Base-by-base conservation (phyloP, 192 early-diverging fungal genomes). In the Spinellus fusiger region DNA sequence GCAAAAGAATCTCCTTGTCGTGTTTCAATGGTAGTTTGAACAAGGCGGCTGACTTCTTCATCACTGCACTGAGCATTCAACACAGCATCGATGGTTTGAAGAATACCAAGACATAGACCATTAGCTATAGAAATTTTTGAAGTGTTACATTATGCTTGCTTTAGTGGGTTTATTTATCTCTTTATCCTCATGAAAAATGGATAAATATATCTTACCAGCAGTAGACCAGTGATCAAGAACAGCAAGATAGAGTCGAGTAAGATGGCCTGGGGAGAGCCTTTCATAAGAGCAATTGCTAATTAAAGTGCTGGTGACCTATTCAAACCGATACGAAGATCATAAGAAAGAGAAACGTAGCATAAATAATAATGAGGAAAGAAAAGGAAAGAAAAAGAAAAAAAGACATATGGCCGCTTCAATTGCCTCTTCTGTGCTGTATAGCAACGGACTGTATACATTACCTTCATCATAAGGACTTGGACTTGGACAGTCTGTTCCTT, bases 271-370 rank as follows among this genome's bases (percentile, higher is more conserved):
- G 4, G 70, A 58, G 8, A 78, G 52, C 20, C 73, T 48, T 25
- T 78, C 70, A 54, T 78, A 78, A 23, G 70, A 50, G 18, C 55
- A 47, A 31, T 75, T 78, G 12, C 57, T 51, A 7, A 73, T 57
- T 9, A 78, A 61, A 20, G 25, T 46, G 7, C 32, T 65, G 16
- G 50, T 40, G 13, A 65, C 64, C 68, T 68, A 38, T 3, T 32
- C 16, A 29, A 28, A n/a, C 27, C 3, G 40, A 5, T 44, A n/a
- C 18, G 18, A 44, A n/a, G 18, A 37, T 37, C 35, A 37, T 9
- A 13, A 37, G 13, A 9, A 13, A 13, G 6, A 37, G 7, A 9
- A 13, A 37, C 13, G 6, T 9, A 37, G 6, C 7, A 37, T 37
- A 9, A 5, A 37, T 9, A 37, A 37, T 37, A 9, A 37, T 13